phyloP scores from a whole-genome alignment of 225 moss, liverwort and hornwort species.

The Rhytidiadelphus loreus region DNA sequence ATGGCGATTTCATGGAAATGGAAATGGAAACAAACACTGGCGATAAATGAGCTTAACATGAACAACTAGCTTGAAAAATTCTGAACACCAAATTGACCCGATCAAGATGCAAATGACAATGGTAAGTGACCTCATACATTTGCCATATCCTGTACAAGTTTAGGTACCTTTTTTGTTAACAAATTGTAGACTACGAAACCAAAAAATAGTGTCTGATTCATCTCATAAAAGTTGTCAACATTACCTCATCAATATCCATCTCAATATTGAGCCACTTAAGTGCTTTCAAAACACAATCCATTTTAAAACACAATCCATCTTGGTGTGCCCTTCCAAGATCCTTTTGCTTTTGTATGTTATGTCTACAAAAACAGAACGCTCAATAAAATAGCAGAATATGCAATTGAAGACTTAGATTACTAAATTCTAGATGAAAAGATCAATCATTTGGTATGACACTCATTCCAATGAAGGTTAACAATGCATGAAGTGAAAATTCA shows the following conservation, averaged over 20 bases:
- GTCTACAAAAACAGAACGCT: conserved; percentile 27
- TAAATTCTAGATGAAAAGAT: background rate
- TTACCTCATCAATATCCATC: conserved; percentile 87
- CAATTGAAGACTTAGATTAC: background rate
- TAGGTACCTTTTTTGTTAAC: background rate
- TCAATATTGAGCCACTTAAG: conserved; percentile 77
- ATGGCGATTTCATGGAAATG: too few species aligned
- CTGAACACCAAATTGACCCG: too few species aligned
- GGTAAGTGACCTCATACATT: too few species aligned
- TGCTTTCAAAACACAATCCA: conserved; percentile 86
- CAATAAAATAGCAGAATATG: background rate
- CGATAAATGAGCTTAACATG: too few species aligned
- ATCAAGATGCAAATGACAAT: too few species aligned
- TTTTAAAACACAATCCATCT: too few species aligned
- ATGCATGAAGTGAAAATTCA: background rate
- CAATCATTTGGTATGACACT: background rate
- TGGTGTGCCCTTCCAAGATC: conserved; percentile 85
- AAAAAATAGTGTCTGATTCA: background rate
- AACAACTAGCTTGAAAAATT: too few species aligned
- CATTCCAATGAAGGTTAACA: background rate
- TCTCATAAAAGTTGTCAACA: background rate
- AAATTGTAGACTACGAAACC: background rate
- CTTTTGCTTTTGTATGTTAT: conserved; percentile 79
- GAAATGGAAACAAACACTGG: too few species aligned
- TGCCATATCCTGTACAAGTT: too few species aligned